Conservation (phyloP, 1,284 basidiomycete genomes). For the Cutaneotrichosporon dermatis region DNA sequence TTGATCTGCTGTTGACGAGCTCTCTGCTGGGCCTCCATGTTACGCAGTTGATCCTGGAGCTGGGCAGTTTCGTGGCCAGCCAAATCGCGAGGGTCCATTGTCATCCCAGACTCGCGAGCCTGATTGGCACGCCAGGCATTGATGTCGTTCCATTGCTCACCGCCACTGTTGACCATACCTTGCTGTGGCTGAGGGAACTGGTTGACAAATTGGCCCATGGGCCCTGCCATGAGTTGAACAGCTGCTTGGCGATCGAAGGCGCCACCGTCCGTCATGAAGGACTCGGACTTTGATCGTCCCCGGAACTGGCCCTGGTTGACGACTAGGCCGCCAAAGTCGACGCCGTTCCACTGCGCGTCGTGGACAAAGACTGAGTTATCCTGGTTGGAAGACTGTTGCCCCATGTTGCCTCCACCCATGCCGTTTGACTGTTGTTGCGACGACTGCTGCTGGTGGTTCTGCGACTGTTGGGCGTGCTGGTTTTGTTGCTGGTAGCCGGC, state of each 20-base stretch:
- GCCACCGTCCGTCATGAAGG: constrained; percentile 29
- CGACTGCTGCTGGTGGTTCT: constrained; percentile 5
- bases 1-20: constrained; percentile 20
- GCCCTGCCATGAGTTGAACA: constrained; percentile 23
- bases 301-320: constrained; percentile 15
- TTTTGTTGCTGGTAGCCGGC: constrained; percentile 21
- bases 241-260: constrained; percentile 36
- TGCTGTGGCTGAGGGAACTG: constrained; percentile 8
- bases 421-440: not conserved
- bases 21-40: constrained; percentile 21
- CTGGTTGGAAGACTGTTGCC: not conserved
- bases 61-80: constrained; percentile 23
- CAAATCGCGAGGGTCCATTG: constrained; percentile 38
- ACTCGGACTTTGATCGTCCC: constrained; percentile 44
- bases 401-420: not conserved
- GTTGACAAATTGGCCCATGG: constrained; percentile 2
- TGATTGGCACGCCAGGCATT: constrained; percentile 21
- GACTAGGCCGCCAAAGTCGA: not conserved
- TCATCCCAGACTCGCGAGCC: constrained; percentile 13
- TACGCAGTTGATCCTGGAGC: constrained; percentile 22
- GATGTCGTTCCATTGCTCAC: constrained; percentile 18
- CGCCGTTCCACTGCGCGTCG: constrained; percentile 9
- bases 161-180: not conserved
- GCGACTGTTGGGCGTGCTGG: constrained; percentile 24
- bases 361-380: not conserved